These are phyloP conservation scores for Juglanconis sp. DNA, from an alignment of 2,329 filamentous ascomycete species.

Conservation along the genomic window DNA sequence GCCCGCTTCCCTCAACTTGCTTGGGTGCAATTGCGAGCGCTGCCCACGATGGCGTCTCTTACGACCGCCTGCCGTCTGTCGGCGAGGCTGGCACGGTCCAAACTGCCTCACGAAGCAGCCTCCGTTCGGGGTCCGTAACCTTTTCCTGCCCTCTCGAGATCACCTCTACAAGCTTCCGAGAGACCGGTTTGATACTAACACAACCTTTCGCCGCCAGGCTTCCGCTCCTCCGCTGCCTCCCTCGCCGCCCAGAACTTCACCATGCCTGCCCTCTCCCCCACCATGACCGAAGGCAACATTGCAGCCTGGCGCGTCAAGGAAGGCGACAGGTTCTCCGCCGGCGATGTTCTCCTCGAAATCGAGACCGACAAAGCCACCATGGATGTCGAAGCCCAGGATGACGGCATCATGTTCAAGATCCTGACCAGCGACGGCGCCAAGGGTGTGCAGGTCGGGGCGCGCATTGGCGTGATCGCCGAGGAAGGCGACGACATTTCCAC, in stretches of 20 bases:
- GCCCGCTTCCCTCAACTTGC: conserved; percentile 1
- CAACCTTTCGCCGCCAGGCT: conserved; percentile 44
- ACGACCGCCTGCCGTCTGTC: conserved; percentile 62
- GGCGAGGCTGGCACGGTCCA: conserved; percentile 54
- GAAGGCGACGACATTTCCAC: conserved; percentile 72
- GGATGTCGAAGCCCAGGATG: conserved; percentile 91
- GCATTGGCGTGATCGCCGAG: conserved; percentile 83
- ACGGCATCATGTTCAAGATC: conserved; percentile 83
- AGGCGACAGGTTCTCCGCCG: conserved; percentile 76
- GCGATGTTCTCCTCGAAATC: conserved; percentile 86
- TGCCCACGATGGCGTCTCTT: conserved; percentile 61
- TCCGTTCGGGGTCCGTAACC: conserved; percentile 53
- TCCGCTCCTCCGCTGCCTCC: conserved; percentile 58
- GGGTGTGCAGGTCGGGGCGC: conserved; percentile 70
- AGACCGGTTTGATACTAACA: conserved; percentile 1
- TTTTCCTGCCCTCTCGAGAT: not conserved
- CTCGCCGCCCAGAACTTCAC: conserved; percentile 81
- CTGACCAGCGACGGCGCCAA: conserved; percentile 71
- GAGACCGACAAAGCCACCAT: conserved; percentile 94
- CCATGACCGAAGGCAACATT: conserved; percentile 93
- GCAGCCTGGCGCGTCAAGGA: conserved; percentile 83
- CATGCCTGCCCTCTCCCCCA: conserved; percentile 88
- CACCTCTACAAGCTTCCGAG: not conserved
- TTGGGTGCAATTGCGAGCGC: conserved; percentile 14
- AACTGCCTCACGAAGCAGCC: conserved; percentile 49